Evolutionary conservation across 306 rosid genomes (phyloP).

Genomic region (Cicer yamashitae): DNA sequence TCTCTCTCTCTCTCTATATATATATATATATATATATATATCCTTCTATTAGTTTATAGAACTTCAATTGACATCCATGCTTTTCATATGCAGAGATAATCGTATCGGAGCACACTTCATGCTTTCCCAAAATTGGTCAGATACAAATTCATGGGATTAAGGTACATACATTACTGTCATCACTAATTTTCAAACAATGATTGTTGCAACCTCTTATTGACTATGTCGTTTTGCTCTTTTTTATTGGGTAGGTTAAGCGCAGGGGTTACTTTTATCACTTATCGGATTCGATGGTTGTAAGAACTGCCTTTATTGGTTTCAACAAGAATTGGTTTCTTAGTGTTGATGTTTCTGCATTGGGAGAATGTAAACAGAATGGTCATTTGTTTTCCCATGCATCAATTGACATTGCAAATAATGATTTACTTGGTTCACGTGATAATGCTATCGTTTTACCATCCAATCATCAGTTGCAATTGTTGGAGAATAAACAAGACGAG

Average conservation of each 20-base stretch:
- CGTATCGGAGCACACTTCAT: slow-evolving; percentile 39
- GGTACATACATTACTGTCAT: slow-evolving; percentile 40
- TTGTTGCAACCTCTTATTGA: slow-evolving; percentile 18
- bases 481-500: slow-evolving; percentile 22
- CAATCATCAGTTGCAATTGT: slow-evolving; percentile 15
- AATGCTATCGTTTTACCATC: slow-evolving; percentile 10
- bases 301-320: slow-evolving; percentile 44
- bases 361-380: slow-evolving; percentile 30
- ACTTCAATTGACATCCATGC: background rate
- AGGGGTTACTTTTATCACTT: slow-evolving; percentile 43
- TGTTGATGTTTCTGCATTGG: slow-evolving; percentile 50
- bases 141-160: slow-evolving; percentile 52
- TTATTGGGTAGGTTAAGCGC: slow-evolving; percentile 48
- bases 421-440: slow-evolving; percentile 19
- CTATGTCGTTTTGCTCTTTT: slow-evolving; percentile 14
- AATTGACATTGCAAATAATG: slow-evolving; percentile 37
- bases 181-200: slow-evolving; percentile 4
- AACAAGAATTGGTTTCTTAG: slow-evolving; percentile 47
- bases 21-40: too few species aligned
- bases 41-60: background rate
- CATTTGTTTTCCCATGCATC: slow-evolving; percentile 35
- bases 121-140: slow-evolving; percentile 53
- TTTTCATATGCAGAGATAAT: slow-evolving; percentile 42
- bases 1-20: background rate
- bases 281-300: slow-evolving; percentile 51